Evolutionary conservation across 129 eudicot species (phyloP), one percentile per base, ranked within the genome.

Genomic region (Centella asiatica): DNA sequence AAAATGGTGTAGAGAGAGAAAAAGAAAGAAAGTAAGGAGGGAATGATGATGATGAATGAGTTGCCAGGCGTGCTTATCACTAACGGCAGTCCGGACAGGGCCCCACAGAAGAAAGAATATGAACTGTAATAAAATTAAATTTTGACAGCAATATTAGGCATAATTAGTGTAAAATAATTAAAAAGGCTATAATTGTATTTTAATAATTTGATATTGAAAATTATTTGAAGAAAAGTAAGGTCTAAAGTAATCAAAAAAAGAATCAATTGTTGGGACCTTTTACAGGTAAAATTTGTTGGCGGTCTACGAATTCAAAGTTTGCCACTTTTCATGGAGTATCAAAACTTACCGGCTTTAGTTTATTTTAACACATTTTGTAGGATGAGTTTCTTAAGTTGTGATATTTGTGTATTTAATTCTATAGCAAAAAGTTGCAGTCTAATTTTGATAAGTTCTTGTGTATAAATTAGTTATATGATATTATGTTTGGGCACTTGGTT

Each of bases 41-140:
- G 88, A 81, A 87, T 83, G 88, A 88, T 87, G 84, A 62, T 59
- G n/a, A n/a, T n/a, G n/a, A n/a, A n/a, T n/a, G 64, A 53, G 68
- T 71, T 72, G 87, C 83, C 86, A 79, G 97, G 81, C 94, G 96
- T 88, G 96, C 94, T 79, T 80, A 75, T 85, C 96, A 84, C 96
- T 88, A 82, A 84, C 75, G 65, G 80, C 74, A 56, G 71, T 77
- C 62, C 61, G 60, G 77, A 65, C 76, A 76, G 64, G 72, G 65
- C 39, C 52, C 67, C 67, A 62, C 52, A 14, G 26, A 44, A 9
- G 46, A 67, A 53, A 52, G 60, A 66, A 29, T 1, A 22, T 47
- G 3, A 42, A 14, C 19, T 20, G 65, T 27, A 33, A 36, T 8
- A 39, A 12, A 25, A 61, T 61, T 61, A 61, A 24, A 19, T 24